A percentile compares a stretch with the other conserved stretches of the same genome.
phyloP scores from a whole-genome alignment of 2,329 filamentous ascomycete species.

The Fusarium proliferatum region DNA sequence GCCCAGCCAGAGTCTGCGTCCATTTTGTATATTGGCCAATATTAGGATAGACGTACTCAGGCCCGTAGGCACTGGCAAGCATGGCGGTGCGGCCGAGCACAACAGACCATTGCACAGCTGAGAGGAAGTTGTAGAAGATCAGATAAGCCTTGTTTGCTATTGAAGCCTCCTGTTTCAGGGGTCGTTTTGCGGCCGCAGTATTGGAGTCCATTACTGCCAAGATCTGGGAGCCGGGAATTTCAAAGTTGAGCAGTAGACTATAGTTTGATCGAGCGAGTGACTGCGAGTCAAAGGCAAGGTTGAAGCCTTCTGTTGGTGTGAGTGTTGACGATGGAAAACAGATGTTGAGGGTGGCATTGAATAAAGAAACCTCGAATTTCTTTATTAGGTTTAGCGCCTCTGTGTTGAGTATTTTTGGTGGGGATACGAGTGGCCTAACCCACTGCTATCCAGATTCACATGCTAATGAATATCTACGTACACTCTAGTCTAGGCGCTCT shows the following conservation, averaged over 20 bases:
- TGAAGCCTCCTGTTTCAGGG: slow-evolving; percentile 44
- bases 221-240: not conserved
- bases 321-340: slow-evolving; percentile 13
- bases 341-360: slow-evolving; percentile 35
- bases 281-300: not conserved
- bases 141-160: slow-evolving; percentile 74
- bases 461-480: not conserved
- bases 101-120: slow-evolving; percentile 79
- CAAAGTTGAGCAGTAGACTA: not conserved
- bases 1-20: slow-evolving; percentile 84
- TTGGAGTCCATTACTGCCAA: slow-evolving; percentile 37
- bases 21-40: slow-evolving; percentile 76
- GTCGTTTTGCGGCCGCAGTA: slow-evolving; percentile 35
- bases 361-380: slow-evolving; percentile 18
- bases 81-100: slow-evolving; percentile 76
- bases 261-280: not conserved
- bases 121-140: slow-evolving; percentile 84
- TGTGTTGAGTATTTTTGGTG: slow-evolving; percentile 10
- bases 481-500: not conserved
- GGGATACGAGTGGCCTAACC: not conserved
- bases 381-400: slow-evolving; percentile 30
- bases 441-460: not conserved
- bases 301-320: not conserved
- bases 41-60: slow-evolving; percentile 68
- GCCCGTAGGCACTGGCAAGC: slow-evolving; percentile 65